These are phyloP conservation scores for Prunus kanzakura DNA, from an alignment of 306 rosid species.

Conservation along the genomic window DNA sequence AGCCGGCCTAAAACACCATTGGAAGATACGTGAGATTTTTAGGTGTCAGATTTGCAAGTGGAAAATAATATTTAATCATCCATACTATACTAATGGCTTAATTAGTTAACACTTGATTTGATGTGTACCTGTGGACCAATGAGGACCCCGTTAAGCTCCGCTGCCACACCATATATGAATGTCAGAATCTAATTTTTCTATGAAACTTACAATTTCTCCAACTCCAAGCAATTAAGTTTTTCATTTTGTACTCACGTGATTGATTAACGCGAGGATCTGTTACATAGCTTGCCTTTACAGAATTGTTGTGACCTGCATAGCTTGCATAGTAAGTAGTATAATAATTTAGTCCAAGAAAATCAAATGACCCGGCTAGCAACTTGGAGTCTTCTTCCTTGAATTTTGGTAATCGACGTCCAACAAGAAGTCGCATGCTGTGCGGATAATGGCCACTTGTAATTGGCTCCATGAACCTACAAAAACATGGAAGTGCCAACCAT, in stretches of 20 bases:
- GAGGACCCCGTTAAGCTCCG: not conserved
- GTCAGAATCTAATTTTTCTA: too few species aligned
- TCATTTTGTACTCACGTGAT: slow-evolving; percentile 26
- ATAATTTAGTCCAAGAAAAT: slow-evolving; percentile 34
- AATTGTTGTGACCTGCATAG: slow-evolving; percentile 15
- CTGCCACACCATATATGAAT: not conserved
- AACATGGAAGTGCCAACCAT: not conserved
- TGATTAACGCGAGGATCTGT: slow-evolving; percentile 34
- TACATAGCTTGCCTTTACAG: slow-evolving; percentile 3
- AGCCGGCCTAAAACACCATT: not conserved
- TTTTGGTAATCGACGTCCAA: slow-evolving; percentile 44
- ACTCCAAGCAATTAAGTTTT: not conserved
- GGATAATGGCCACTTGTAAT: slow-evolving; percentile 54
- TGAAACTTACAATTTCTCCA: not conserved
- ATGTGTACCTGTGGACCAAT: not conserved
- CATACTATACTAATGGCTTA: not conserved
- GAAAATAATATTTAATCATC: not conserved
- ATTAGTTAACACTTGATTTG: not conserved
- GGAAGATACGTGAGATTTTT: too few species aligned
- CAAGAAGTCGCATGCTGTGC: slow-evolving; percentile 34
- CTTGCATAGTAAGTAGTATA: slow-evolving; percentile 45
- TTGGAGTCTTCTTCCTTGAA: slow-evolving; percentile 35
- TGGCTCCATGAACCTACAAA: slow-evolving; percentile 55
- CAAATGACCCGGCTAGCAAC: slow-evolving; percentile 29
- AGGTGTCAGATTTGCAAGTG: not conserved